These are phyloP conservation scores for Linnemannia exigua DNA, from an alignment of 192 early-diverging fungal species.

Conservation along the genomic window DNA sequence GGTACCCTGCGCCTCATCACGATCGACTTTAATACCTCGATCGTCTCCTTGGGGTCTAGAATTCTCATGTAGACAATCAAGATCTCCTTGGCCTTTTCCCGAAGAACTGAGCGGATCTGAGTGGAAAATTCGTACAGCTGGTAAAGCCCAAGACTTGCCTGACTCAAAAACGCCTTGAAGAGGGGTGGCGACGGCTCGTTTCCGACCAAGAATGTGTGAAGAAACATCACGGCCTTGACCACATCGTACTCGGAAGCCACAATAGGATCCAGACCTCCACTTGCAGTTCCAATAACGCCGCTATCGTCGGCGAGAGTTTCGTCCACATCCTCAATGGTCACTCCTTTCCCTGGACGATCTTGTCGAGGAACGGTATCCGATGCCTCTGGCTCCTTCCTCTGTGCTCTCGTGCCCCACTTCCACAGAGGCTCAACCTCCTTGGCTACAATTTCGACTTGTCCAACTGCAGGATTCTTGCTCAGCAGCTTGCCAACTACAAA, in stretches of 20 bases:
- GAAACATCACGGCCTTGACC: constrained; percentile 53
- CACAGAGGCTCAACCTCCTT: constrained; percentile 41
- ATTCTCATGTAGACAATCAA: constrained; percentile 66
- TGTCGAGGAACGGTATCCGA: constrained; percentile 23
- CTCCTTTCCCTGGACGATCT: background rate
- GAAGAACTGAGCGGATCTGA: constrained; percentile 55
- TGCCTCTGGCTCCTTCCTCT: constrained; percentile 18
- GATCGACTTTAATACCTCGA: constrained; percentile 57
- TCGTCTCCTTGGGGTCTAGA: constrained; percentile 44
- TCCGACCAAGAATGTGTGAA: constrained; percentile 70
- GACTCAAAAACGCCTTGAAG: constrained; percentile 67
- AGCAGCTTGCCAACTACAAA: constrained; percentile 69
- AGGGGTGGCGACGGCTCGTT: constrained; percentile 72
- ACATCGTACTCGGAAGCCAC: constrained; percentile 62
- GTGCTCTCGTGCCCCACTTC: constrained; percentile 47
- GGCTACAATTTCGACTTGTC: constrained; percentile 65
- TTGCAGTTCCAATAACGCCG: background rate
- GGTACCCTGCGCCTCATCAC: constrained; percentile 60
- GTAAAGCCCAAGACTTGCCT: constrained; percentile 68
- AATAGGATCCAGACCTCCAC: constrained; percentile 54
- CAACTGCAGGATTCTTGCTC: constrained; percentile 61
- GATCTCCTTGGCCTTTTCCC: constrained; percentile 62
- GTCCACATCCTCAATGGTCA: constrained; percentile 1
- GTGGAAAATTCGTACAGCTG: constrained; percentile 67
- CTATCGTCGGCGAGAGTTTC: constrained; percentile 14